Conservation (phyloP, 805 yeast species). For the Kluyveromyces dobzhanskii region DNA sequence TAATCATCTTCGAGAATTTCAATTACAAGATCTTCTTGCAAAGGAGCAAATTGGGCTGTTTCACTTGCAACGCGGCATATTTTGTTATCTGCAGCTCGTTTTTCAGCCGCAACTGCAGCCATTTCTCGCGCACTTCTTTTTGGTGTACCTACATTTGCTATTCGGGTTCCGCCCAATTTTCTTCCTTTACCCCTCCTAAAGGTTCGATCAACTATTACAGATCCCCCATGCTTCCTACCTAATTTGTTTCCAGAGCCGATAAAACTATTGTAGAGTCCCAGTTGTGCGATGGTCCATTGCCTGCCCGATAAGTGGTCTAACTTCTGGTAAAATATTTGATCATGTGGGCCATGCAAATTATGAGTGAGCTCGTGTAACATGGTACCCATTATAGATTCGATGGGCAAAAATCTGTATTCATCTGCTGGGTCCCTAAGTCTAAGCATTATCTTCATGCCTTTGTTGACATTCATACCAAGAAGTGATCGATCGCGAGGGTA, state of each 20-base stretch:
- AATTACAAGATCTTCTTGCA: conserved; percentile 11
- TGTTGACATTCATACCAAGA: conserved; percentile 76
- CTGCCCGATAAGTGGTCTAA: conserved; percentile 53
- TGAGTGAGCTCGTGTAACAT: conserved; percentile 86
- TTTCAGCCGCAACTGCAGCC: conserved; percentile 28
- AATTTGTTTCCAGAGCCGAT: conserved; percentile 25
- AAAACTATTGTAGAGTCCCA: conserved; percentile 24
- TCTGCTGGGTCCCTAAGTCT: conserved; percentile 57
- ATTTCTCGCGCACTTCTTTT: conserved; percentile 20
- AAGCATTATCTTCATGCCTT: conserved; percentile 63
- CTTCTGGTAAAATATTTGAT: conserved; percentile 55
- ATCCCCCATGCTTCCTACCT: conserved; percentile 11
- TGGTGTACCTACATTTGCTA: not conserved
- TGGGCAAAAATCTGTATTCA: conserved; percentile 46
- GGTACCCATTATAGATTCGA: conserved; percentile 65
- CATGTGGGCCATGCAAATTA: conserved; percentile 73
- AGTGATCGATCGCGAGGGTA: conserved; percentile 59
- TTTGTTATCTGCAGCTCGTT: conserved; percentile 18
- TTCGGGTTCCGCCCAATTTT: not conserved
- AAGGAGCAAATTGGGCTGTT: conserved; percentile 10
- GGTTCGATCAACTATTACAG: conserved; percentile 1
- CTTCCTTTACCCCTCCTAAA: not conserved
- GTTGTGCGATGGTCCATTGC: conserved; percentile 30
- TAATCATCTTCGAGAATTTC: conserved; percentile 12
- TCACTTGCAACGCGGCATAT: conserved; percentile 14